Percentiles rank a stretch among this genome's conserved stretches.
Evolutionary conservation across 2,329 filamentous ascomycete genomes (phyloP).

Genomic region (Septoria petroselini): DNA sequence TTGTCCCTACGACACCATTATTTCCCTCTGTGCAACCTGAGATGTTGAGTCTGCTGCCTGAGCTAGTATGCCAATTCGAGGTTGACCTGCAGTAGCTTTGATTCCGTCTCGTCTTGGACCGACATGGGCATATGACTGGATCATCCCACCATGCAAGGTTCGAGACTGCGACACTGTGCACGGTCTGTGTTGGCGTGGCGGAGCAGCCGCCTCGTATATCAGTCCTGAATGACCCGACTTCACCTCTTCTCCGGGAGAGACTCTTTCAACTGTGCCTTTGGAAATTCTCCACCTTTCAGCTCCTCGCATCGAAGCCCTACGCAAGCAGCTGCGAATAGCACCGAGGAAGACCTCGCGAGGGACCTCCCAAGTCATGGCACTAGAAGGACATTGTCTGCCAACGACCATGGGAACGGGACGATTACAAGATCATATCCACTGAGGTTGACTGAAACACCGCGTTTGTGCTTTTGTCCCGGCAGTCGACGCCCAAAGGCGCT

Average conservation of each 20-base stretch:
- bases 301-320: no score
- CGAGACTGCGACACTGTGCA: not conserved
- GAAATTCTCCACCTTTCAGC: not conserved
- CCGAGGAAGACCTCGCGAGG: no score
- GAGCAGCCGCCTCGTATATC: conserved; percentile 9
- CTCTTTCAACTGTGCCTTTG: not conserved
- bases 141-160: conserved; percentile 1
- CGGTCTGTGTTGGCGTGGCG: conserved; percentile 8
- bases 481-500: no score
- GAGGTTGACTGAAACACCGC: no score
- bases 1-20: no score
- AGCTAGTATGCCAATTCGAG: not conserved
- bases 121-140: not conserved
- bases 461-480: no score
- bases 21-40: not conserved
- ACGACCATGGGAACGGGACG: no score
- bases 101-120: not conserved
- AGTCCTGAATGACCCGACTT: not conserved
- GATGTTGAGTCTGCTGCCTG: conserved; percentile 6
- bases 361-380: no score
- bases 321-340: no score
- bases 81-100: conserved; percentile 2
- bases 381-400: no score
- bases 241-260: no score
- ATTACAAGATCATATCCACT: no score